Evolutionary conservation across 306 rosid species (phyloP), one percentile per base, ranked within the genome.

Genomic region (Quillaja saponaria): DNA sequence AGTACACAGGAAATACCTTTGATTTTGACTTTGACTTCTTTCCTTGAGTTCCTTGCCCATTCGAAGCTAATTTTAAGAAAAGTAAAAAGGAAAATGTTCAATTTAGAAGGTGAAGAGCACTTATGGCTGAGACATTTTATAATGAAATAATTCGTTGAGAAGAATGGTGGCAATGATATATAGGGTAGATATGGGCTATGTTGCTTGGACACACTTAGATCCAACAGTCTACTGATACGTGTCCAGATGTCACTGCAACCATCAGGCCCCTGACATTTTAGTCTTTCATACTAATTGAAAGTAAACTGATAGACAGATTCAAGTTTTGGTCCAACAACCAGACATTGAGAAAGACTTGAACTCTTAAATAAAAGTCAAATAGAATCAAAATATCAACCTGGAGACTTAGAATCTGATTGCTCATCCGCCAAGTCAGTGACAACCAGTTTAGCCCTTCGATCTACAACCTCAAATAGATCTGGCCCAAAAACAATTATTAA

Each of bases 391-490:
- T 55, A 51, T 39, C 73, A 74, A 92, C 99, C 99, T 81, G 84
- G 78, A 64, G 91, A 18, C 62, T 81, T 87, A 17, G 80, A 61
- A 64, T 82, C 85, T 42, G 82, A 37, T 72, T 87, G 94, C 64
- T 87, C 99, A 7, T 89, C 98, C 7, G 83, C 45, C 51, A 81
- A 67, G 42, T 92, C 98, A 48, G 57, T 79, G 52, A 81, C 99
- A 69, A 81, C 99, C 45, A 77, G 78, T 84, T 92, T 92, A 15
- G 99, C 99, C 62, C 87, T 84, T 74, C 96, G 91, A 79, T 92
- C 99, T 10, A 92, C 96, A 52, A 84, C 95, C 78, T 92, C 96
- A 57, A 92, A 83, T 58, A 92, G 77, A 78, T 76, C 99, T 92
- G 74, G 13, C 50, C 58, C 21, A 55, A 49, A 8, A 57, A 46